These are phyloP conservation scores for Zalerion maritima DNA, from an alignment of 495 filamentous ascomycete genomes.

Conservation along the genomic window DNA sequence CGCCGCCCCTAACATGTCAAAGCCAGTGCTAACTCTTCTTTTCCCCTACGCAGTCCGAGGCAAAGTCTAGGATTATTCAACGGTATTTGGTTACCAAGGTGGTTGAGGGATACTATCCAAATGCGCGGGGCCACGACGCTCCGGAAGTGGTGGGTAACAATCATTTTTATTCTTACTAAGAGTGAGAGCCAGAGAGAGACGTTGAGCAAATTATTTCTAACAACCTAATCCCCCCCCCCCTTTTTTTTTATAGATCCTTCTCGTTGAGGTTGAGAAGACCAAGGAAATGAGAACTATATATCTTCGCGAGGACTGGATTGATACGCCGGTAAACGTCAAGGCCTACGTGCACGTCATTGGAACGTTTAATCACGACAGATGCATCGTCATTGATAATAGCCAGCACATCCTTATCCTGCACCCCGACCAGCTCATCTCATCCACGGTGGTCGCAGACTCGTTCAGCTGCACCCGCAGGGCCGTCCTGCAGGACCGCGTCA, in stretches of 20 bases:
- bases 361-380: slow-evolving; percentile 50
- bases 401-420: slow-evolving; percentile 83
- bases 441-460: slow-evolving; percentile 85
- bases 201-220: neutral
- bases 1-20: slow-evolving; percentile 9
- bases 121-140: slow-evolving; percentile 40
- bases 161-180: slow-evolving; percentile 7
- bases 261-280: slow-evolving; percentile 59
- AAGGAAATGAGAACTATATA: slow-evolving; percentile 51
- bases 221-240: neutral
- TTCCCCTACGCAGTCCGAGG: slow-evolving; percentile 27
- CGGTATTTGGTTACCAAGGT: slow-evolving; percentile 66
- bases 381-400: slow-evolving; percentile 58
- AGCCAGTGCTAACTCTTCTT: slow-evolving; percentile 27
- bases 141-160: slow-evolving; percentile 51
- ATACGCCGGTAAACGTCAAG: slow-evolving; percentile 56
- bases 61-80: slow-evolving; percentile 58
- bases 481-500: slow-evolving; percentile 85
- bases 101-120: slow-evolving; percentile 48
- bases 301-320: slow-evolving; percentile 72
- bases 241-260: slow-evolving; percentile 47
- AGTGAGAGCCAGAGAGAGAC: neutral
- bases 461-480: slow-evolving; percentile 79
- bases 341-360: slow-evolving; percentile 77
- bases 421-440: slow-evolving; percentile 88